Conservation (phyloP, 2,329 filamentous ascomycete genomes). For the Cladophialophora yegresii region DNA sequence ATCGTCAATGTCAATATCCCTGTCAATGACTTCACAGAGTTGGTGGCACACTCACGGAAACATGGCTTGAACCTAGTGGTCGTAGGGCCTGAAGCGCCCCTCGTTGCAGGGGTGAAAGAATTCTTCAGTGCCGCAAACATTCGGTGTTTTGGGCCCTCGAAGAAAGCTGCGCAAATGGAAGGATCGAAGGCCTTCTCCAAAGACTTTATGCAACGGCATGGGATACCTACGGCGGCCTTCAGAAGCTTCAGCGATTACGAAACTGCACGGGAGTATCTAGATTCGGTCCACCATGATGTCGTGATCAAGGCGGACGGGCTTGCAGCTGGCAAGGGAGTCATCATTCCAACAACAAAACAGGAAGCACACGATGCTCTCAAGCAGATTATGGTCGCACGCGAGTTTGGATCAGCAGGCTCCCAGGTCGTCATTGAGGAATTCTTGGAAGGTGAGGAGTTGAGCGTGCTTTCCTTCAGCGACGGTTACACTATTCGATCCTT, state of each 20-base stretch:
- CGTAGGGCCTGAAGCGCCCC: constrained; percentile 87
- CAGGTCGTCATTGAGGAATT: constrained; percentile 97
- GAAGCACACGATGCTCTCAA: constrained; percentile 80
- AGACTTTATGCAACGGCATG: constrained; percentile 91
- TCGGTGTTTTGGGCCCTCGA: constrained; percentile 80
- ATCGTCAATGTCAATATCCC: constrained; percentile 72
- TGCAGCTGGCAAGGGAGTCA: constrained; percentile 92
- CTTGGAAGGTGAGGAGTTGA: constrained; percentile 86
- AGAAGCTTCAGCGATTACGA: constrained; percentile 82
- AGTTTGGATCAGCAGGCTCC: constrained; percentile 82
- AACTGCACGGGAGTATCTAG: constrained; percentile 71
- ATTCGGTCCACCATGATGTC: constrained; percentile 68
- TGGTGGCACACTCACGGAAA: constrained; percentile 73
- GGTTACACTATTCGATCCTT: constrained; percentile 80
- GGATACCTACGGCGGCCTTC: constrained; percentile 88
- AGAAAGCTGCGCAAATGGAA: constrained; percentile 84
- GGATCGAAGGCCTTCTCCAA: constrained; percentile 97
- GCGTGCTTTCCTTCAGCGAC: constrained; percentile 87
- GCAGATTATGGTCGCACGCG: constrained; percentile 85
- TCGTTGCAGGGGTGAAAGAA: constrained; percentile 85
- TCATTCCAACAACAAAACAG: constrained; percentile 77
- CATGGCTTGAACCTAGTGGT: constrained; percentile 79
- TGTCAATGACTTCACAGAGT: constrained; percentile 72
- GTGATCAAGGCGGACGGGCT: constrained; percentile 94
- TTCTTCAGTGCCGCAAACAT: constrained; percentile 77